phyloP scores from a whole-genome alignment of 208 protist genomes.

The Acanthamoeba pearcei region DNA sequence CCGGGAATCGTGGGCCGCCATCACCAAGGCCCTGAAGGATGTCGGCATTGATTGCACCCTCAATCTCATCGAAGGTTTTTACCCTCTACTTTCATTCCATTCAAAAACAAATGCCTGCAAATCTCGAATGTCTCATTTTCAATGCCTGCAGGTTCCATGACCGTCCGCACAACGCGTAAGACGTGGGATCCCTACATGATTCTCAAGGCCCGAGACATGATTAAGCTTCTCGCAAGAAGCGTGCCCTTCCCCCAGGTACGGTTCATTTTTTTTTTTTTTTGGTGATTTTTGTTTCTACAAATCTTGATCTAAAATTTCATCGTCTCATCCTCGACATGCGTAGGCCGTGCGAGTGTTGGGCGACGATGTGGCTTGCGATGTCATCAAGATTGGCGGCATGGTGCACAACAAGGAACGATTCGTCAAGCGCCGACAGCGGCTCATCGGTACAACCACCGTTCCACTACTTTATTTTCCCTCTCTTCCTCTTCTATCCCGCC shows the following conservation, averaged over 20 bases:
- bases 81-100: not conserved
- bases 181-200: constrained; percentile 99
- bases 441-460: constrained; percentile 93
- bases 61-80: constrained; percentile 93
- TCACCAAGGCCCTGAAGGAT: constrained; percentile 94
- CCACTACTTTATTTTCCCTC: not conserved
- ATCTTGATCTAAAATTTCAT: not conserved
- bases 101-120: too few relatives aligned
- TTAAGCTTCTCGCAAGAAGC: constrained; percentile 97
- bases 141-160: constrained; percentile 96
- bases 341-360: constrained; percentile 98
- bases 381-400: constrained; percentile 98
- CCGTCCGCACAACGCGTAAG: constrained; percentile 97
- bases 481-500: constrained; percentile 80
- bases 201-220: constrained; percentile 98
- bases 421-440: constrained; percentile 98
- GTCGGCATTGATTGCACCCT: constrained; percentile 96
- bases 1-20: constrained; percentile 91
- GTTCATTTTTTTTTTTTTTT: not conserved
- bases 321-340: not conserved
- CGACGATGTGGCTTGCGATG: constrained; percentile 98
- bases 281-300: not conserved
- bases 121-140: too few relatives aligned
- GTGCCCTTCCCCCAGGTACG: constrained; percentile 93
- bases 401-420: constrained; percentile 97